Percentiles rank a stretch among this genome's conserved stretches.
phyloP scores from a whole-genome alignment of 495 filamentous ascomycete genomes.

The Penicillium steckii region DNA sequence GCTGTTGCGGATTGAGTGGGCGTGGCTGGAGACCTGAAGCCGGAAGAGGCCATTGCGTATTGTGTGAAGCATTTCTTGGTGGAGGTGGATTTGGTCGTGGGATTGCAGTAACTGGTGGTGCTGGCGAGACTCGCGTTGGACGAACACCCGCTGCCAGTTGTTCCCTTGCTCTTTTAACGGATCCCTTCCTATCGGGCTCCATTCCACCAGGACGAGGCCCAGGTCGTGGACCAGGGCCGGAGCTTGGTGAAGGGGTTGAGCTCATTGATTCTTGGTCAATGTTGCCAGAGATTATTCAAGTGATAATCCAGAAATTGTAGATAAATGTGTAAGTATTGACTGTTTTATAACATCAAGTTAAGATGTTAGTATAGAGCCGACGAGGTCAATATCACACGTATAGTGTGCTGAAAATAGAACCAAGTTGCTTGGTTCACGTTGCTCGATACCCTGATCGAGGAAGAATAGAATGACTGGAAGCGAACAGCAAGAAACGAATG shows the following conservation, averaged over 20 bases:
- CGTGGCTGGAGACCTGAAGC: conserved; percentile 31
- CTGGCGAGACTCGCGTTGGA: conserved; percentile 28
- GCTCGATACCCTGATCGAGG: conserved; percentile 20
- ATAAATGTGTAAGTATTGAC: background rate
- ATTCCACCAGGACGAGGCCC: conserved; percentile 8
- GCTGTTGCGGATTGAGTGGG: conserved; percentile 34
- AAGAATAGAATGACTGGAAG: conserved; percentile 10
- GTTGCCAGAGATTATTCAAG: background rate
- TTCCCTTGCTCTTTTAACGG: conserved; percentile 50
- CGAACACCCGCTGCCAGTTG: conserved; percentile 51
- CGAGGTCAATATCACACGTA: background rate
- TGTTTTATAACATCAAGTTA: conserved; percentile 1
- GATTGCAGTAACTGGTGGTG: conserved; percentile 19
- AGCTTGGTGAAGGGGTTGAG: conserved; percentile 3
- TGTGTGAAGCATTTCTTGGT: conserved; percentile 25
- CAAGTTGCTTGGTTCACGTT: background rate
- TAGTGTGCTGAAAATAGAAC: background rate
- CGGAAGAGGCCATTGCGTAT: conserved; percentile 43
- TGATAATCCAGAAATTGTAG: background rate
- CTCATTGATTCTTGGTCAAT: conserved; percentile 13
- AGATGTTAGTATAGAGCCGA: background rate
- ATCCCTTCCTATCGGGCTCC: conserved; percentile 31
- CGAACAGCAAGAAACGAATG: conserved; percentile 7
- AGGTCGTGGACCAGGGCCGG: background rate
- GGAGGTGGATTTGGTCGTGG: conserved; percentile 13